phyloP scores from a whole-genome alignment of 306 rosid genomes.

The Prunus armeniaca region DNA sequence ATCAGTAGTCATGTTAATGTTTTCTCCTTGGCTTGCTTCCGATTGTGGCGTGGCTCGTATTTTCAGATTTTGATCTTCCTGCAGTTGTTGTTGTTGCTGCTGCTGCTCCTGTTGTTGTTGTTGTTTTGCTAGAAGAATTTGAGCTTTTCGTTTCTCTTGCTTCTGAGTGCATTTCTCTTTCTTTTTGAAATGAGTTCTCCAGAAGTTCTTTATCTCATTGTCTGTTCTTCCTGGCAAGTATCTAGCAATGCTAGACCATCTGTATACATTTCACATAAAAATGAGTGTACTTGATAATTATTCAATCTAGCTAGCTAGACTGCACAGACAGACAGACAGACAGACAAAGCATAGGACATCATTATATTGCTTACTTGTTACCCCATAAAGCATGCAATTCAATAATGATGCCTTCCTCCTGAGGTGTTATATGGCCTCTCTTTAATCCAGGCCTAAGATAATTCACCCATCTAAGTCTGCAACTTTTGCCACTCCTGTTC shows the following conservation, averaged over 20 bases:
- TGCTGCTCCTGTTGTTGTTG: slow-evolving; percentile 11
- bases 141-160: slow-evolving; percentile 32
- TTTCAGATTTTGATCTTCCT: slow-evolving; percentile 1
- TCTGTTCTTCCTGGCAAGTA: slow-evolving; percentile 84
- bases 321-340: background rate
- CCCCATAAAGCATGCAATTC: slow-evolving; percentile 71
- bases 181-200: slow-evolving; percentile 73
- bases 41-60: background rate
- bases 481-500: slow-evolving; percentile 73
- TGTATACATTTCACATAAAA: background rate
- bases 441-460: slow-evolving; percentile 77
- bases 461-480: slow-evolving; percentile 83
- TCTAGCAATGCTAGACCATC: slow-evolving; percentile 82
- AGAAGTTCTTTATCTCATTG: slow-evolving; percentile 69
- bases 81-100: slow-evolving; percentile 4
- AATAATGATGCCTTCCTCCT: slow-evolving; percentile 57
- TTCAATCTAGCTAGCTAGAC: no score
- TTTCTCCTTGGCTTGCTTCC: background rate
- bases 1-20: background rate
- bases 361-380: slow-evolving; percentile 51
- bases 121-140: slow-evolving; percentile 24
- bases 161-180: slow-evolving; percentile 36
- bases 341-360: background rate
- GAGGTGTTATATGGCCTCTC: slow-evolving; percentile 56
- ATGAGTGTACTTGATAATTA: background rate